Percentiles rank a stretch among this genome's conserved stretches.
Conservation (phyloP, 208 protist species). For the Herpetomonas muscarum region DNA sequence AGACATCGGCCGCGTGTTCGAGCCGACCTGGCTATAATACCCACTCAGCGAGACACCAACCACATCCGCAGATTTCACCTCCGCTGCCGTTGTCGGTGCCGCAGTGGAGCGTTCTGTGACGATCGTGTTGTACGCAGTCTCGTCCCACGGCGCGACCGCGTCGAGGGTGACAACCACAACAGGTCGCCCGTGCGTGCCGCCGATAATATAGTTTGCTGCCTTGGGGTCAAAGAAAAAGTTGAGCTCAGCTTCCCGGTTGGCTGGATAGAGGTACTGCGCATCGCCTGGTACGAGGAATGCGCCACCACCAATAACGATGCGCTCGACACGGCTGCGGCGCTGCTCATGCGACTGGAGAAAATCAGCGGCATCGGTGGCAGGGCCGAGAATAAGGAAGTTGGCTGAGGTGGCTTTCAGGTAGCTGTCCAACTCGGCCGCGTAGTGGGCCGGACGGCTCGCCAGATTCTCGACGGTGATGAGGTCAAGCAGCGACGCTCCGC, state of each 20-base stretch:
- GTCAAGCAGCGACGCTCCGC: conserved; percentile 19
- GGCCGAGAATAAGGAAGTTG: conserved; percentile 52
- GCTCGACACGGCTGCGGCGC: conserved; percentile 15
- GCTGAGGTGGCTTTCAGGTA: conserved; percentile 21
- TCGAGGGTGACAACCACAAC: conserved; percentile 59
- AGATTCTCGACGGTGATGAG: not conserved
- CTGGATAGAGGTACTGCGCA: conserved; percentile 33
- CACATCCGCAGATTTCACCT: conserved; percentile 8
- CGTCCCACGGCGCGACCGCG: conserved; percentile 29
- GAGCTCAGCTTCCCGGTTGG: conserved; percentile 44
- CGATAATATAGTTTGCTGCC: conserved; percentile 52
- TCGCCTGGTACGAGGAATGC: conserved; percentile 36
- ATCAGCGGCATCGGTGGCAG: conserved; percentile 57
- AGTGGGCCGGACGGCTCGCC: conserved; percentile 6
- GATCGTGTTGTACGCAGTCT: conserved; percentile 24
- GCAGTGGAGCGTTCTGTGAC: conserved; percentile 10
- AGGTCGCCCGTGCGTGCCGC: conserved; percentile 28
- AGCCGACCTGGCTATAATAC: conserved; percentile 29
- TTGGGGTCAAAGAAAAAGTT: conserved; percentile 67
- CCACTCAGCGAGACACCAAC: conserved; percentile 17
- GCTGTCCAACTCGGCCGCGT: conserved; percentile 21
- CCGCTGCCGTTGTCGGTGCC: not conserved
- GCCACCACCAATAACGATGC: conserved; percentile 50
- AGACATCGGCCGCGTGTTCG: conserved; percentile 11
- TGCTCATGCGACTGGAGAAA: conserved; percentile 37